phyloP scores from a whole-genome alignment of 169 alveolate genomes.

The Cryptosporidium baileyi region DNA sequence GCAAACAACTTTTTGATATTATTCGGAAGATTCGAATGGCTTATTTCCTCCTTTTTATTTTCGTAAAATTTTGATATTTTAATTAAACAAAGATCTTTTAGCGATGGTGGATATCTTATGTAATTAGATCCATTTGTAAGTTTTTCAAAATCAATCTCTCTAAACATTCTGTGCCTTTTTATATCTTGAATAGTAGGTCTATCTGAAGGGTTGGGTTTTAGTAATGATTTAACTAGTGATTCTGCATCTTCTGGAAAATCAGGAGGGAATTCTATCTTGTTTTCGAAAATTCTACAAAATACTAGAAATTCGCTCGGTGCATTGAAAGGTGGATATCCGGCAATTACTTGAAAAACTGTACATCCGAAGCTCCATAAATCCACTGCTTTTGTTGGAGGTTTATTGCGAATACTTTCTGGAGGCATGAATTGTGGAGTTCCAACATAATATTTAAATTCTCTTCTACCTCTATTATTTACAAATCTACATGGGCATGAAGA shows the following conservation, averaged over 20 bases:
- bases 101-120: constrained; percentile 12
- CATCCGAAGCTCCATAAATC: constrained; percentile 93
- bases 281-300: constrained; percentile 31
- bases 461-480: constrained; percentile 70
- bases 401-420: constrained; percentile 89
- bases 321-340: constrained; percentile 79
- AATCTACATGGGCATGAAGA: constrained; percentile 45
- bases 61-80: constrained; percentile 10
- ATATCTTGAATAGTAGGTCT: constrained; percentile 29
- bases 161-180: constrained; percentile 8
- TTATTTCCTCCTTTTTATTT: background rate
- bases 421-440: constrained; percentile 94
- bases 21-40: background rate
- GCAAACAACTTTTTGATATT: background rate
- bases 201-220: constrained; percentile 9
- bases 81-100: constrained; percentile 31
- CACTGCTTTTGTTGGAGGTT: constrained; percentile 82
- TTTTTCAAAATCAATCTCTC: constrained; percentile 15
- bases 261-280: constrained; percentile 28
- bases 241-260: constrained; percentile 56
- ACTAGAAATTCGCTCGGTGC: constrained; percentile 69
- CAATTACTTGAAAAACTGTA: constrained; percentile 85
- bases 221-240: constrained; percentile 3
- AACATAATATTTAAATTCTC: constrained; percentile 84
- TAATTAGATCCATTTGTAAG: background rate